Conservation (phyloP, 2,329 filamentous ascomycete species). For the Aspergillus transmontanensis region DNA sequence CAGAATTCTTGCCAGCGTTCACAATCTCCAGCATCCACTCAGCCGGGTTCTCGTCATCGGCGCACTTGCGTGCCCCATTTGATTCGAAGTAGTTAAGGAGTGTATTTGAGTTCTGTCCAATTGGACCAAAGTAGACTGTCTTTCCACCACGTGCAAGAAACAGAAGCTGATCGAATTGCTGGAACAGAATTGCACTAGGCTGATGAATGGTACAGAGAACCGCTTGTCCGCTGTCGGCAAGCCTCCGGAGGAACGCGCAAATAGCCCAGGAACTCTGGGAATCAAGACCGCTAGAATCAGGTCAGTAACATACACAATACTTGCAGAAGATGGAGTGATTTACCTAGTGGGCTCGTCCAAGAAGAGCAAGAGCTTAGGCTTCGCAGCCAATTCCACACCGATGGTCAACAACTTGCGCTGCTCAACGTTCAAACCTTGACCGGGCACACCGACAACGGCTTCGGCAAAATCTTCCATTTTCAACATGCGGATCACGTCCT, state of each 20-base stretch:
- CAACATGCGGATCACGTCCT: conserved; percentile 82
- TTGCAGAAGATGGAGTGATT: not conserved
- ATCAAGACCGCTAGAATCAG: conserved; percentile 70
- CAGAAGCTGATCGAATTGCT: conserved; percentile 69
- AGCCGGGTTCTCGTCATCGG: conserved; percentile 67
- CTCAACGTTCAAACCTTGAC: conserved; percentile 68
- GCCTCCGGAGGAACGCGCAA: conserved; percentile 77
- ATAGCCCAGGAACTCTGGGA: conserved; percentile 91
- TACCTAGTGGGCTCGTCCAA: conserved; percentile 82
- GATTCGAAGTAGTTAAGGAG: conserved; percentile 66
- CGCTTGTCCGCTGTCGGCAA: conserved; percentile 83
- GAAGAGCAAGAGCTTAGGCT: conserved; percentile 82
- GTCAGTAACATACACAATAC: not conserved
- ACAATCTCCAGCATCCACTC: conserved; percentile 71
- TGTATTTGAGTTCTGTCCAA: conserved; percentile 59
- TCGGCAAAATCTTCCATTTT: conserved; percentile 89
- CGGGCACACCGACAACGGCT: conserved; percentile 82
- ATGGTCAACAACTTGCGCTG: conserved; percentile 78
- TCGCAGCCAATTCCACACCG: conserved; percentile 88
- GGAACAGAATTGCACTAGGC: conserved; percentile 86
- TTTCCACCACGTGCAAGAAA: conserved; percentile 66
- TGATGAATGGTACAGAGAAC: conserved; percentile 94
- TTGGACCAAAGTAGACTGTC: conserved; percentile 69
- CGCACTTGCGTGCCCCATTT: conserved; percentile 62
- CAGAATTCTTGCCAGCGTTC: conserved; percentile 36